Conservation (phyloP, 1,284 basidiomycete species). For the Ganoderma lingzhi region DNA sequence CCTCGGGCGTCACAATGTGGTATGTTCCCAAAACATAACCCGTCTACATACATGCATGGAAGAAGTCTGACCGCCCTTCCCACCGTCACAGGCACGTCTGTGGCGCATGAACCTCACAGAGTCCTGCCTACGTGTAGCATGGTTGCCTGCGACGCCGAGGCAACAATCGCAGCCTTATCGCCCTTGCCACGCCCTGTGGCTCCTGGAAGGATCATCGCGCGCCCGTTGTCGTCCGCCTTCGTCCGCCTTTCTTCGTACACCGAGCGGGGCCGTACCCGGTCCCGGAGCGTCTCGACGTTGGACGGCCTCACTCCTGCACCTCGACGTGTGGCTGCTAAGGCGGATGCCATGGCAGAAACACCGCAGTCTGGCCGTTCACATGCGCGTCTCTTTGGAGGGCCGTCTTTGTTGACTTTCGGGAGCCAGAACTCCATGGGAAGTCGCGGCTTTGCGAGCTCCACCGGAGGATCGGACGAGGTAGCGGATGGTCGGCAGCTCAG, state of each 20-base stretch:
- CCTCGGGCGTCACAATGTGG: constrained; percentile 16
- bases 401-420: constrained; percentile 35
- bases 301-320: constrained; percentile 33
- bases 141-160: constrained; percentile 12
- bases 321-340: constrained; percentile 22
- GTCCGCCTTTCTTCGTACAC: constrained; percentile 8
- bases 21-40: constrained; percentile 6
- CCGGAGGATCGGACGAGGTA: constrained; percentile 10
- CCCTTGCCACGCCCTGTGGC: not conserved
- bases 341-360: constrained; percentile 15
- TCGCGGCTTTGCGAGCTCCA: constrained; percentile 10
- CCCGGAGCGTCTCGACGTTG: not conserved
- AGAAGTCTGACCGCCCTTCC: not conserved
- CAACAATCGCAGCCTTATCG: constrained; percentile 4
- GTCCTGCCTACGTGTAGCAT: constrained; percentile 15
- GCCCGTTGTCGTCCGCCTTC: constrained; percentile 18
- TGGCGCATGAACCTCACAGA: not conserved
- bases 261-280: constrained; percentile 10
- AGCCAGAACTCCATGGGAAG: constrained; percentile 21
- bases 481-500: constrained; percentile 7
- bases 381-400: constrained; percentile 26
- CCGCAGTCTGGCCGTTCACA: constrained; percentile 17
- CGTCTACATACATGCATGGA: not conserved
- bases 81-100: not conserved
- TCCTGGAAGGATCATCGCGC: constrained; percentile 23